Evolutionary conservation across 208 protist genomes (phyloP).

Genomic region (Crithidia thermophila): DNA sequence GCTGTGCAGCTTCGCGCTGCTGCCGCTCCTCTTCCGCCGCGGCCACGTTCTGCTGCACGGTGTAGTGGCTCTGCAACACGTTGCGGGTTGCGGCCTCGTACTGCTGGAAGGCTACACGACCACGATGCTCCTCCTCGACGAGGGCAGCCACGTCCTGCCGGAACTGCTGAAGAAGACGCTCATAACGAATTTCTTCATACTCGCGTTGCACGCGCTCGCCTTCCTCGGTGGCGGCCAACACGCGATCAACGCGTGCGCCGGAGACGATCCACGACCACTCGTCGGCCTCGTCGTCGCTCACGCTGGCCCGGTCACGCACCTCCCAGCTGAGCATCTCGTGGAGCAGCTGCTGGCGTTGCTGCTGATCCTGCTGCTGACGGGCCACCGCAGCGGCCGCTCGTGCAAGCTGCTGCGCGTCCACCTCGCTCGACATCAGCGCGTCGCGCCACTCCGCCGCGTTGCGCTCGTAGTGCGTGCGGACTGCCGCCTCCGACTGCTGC

Average conservation of each 20-base stretch:
- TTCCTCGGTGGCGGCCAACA: constrained; percentile 33
- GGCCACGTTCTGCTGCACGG: constrained; percentile 8
- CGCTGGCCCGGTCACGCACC: neutral
- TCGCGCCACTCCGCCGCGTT: constrained; percentile 21
- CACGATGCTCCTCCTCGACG: constrained; percentile 26
- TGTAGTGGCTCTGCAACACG: constrained; percentile 11
- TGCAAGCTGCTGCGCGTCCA: constrained; percentile 3
- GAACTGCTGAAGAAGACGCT: constrained; percentile 8
- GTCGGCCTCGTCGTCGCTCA: constrained; percentile 18
- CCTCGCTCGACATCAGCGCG: constrained; percentile 7
- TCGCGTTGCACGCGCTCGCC: constrained; percentile 41
- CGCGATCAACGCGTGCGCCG: constrained; percentile 29
- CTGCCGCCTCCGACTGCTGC: constrained; percentile 17
- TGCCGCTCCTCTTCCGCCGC: constrained; percentile 20
- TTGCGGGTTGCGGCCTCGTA: constrained; percentile 25
- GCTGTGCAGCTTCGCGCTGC: neutral
- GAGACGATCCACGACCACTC: constrained; percentile 31
- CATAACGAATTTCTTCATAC: constrained; percentile 24
- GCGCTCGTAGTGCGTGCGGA: constrained; percentile 28
- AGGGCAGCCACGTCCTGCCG: constrained; percentile 20
- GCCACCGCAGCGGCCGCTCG: constrained; percentile 8
- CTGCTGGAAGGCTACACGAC: constrained; percentile 15
- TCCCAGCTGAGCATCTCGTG: neutral
- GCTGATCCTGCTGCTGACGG: neutral
- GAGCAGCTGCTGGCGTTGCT: neutral